Base-by-base conservation (phyloP, 2,329 filamentous ascomycete genomes). In the Bipolaris victoriae region DNA sequence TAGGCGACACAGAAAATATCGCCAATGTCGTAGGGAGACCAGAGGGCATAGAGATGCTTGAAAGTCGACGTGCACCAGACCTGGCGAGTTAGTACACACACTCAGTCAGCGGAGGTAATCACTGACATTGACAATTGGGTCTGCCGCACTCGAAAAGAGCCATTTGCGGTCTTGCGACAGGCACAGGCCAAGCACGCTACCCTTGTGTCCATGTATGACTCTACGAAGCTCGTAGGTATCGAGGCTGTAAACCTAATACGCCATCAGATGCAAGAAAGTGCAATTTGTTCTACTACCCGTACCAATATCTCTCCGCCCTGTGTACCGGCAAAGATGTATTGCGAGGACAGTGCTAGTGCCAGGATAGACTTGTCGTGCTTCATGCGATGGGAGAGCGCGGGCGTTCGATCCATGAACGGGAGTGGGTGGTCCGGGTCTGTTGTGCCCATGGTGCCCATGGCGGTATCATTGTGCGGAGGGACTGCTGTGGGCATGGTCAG, bases 1-100 rank as follows among this genome's bases (percentile, higher is more conserved):
- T 96, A 97, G 1, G 89, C 90, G n/a, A 97, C 88, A 66, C 92
- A 96, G 75, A 98, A 98, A 57, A 99, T 87, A 78, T 99, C 95
- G 58, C 95, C 95, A 39, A 97, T 90, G 68, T 98, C 95, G 77
- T 96, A 94, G 47, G 89, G 89, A 61, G 92, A 96, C 80, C 96
- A 96, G 60, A 98, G 90, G 62, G 95, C 92, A 79, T 93, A 95
- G 0, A 95, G 82, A 26, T 90, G 88, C 54, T 84, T 85, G 74
- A 97, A 88, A 5, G 87, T 89, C 41, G 81, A 83, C 1, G 93
- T 90, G 67, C 88, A 89, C 95, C 95, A 99, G 40, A 96, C 82
- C 83, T 85, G 58, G 3, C 33, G 39, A 18, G 40, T 71, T 45
- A 69, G 55, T 49, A 49, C 35, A 33, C 15, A 18, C 15, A 15